These are phyloP conservation scores for Leccinum olivaceopallidum DNA, from an alignment of 768 basidiomycete species.

Conservation along the genomic window DNA sequence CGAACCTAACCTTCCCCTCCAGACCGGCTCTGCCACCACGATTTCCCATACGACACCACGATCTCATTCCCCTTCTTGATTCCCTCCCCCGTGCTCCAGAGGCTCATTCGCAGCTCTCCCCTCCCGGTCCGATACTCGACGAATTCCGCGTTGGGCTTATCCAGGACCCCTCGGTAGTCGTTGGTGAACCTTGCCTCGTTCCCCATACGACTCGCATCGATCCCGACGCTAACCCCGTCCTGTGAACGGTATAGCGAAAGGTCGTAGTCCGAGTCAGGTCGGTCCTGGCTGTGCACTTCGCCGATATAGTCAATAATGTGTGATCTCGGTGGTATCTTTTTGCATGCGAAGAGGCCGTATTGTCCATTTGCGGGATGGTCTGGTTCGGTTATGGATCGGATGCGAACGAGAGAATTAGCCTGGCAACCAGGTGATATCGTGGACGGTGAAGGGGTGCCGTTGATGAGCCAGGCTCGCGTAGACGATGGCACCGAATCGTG, in stretches of 20 bases:
- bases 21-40: constrained; percentile 65
- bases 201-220: constrained; percentile 74
- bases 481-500: constrained; percentile 56
- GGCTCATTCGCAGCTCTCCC: constrained; percentile 75
- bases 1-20: not conserved
- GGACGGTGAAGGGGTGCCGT: constrained; percentile 14
- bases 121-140: constrained; percentile 48
- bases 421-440: constrained; percentile 5
- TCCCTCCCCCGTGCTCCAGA: constrained; percentile 61
- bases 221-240: constrained; percentile 63
- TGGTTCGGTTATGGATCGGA: constrained; percentile 53
- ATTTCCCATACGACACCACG: constrained; percentile 85
- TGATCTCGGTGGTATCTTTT: constrained; percentile 63
- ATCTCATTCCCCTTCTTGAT: constrained; percentile 85
- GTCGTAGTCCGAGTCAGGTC: constrained; percentile 82
- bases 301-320: constrained; percentile 83
- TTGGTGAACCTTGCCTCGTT: constrained; percentile 92
- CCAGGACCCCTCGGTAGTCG: constrained; percentile 80
- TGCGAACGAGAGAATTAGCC: constrained; percentile 43
- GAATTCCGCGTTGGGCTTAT: constrained; percentile 72
- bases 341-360: constrained; percentile 75
- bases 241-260: constrained; percentile 69
- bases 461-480: constrained; percentile 40
- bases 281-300: constrained; percentile 78
- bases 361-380: constrained; percentile 81